Conservation (phyloP, 2,329 filamentous ascomycete genomes). For the Colletotrichum eremochloae region DNA sequence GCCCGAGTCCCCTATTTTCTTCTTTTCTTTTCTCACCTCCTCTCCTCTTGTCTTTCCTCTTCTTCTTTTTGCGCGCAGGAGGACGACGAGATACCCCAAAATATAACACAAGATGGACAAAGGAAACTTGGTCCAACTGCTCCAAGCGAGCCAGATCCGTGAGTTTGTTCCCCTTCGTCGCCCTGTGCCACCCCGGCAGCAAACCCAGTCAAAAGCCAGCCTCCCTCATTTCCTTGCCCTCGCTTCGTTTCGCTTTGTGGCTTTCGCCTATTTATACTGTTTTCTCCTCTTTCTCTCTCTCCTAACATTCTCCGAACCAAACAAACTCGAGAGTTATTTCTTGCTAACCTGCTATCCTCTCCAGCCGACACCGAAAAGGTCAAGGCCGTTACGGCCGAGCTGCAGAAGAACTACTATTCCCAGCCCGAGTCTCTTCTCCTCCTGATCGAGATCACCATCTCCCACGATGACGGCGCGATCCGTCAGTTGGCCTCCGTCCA, state of each 20-base stretch:
- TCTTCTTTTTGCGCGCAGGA: conserved; percentile 33
- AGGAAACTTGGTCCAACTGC: conserved; percentile 86
- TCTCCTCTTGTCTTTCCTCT: conserved; percentile 19
- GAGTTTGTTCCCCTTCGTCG: conserved; percentile 57
- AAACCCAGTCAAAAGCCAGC: conserved; percentile 33
- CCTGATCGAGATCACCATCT: conserved; percentile 89
- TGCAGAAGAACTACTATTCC: conserved; percentile 94
- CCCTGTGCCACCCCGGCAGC: conserved; percentile 39
- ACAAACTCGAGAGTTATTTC: not conserved
- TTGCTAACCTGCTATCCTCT: conserved; percentile 51
- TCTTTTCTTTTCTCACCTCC: conserved; percentile 39
- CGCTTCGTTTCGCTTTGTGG: conserved; percentile 40
- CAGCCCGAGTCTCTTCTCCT: conserved; percentile 86
- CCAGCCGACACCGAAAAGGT: conserved; percentile 89
- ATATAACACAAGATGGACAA: conserved; percentile 55
- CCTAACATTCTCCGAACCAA: conserved; percentile 4
- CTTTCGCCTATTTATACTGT: conserved; percentile 37
- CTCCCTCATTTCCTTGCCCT: conserved; percentile 33
- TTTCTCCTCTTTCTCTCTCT: conserved; percentile 25
- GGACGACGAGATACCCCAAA: conserved; percentile 34
- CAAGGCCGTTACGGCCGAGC: conserved; percentile 88
- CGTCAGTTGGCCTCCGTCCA: conserved; percentile 94
- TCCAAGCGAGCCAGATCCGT: conserved; percentile 91
- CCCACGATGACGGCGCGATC: conserved; percentile 78
- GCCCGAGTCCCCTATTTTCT: conserved; percentile 29